phyloP scores from a whole-genome alignment of 495 filamentous ascomycete genomes.

The Penicillium salamii region DNA sequence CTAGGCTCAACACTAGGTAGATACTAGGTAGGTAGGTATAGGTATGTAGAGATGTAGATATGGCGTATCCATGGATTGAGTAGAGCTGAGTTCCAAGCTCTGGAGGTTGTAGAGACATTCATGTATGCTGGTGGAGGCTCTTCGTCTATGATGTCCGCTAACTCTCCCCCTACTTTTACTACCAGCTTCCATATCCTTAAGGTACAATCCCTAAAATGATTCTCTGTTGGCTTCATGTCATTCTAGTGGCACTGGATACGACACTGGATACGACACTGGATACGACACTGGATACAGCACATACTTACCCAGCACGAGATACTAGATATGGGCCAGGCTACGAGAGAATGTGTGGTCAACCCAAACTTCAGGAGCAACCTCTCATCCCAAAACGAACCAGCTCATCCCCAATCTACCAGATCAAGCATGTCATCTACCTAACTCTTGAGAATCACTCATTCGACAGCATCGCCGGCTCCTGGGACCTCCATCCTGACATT shows the following conservation, averaged over 20 bases:
- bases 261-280: too few relatives aligned
- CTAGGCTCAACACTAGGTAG: too few relatives aligned
- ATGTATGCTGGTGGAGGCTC: too few relatives aligned
- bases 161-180: too few relatives aligned
- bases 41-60: too few relatives aligned
- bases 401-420: constrained; percentile 13
- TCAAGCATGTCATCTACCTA: constrained; percentile 45
- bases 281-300: too few relatives aligned
- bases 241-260: constrained; percentile 13
- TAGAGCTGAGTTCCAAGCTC: too few relatives aligned
- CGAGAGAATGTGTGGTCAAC: constrained; percentile 29
- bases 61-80: too few relatives aligned
- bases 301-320: constrained; percentile 13
- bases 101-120: too few relatives aligned
- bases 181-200: background rate
- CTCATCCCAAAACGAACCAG: background rate
- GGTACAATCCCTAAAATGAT: background rate
- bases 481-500: constrained; percentile 39
- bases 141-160: too few relatives aligned
- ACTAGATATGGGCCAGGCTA: constrained; percentile 23
- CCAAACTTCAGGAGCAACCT: background rate
- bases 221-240: background rate
- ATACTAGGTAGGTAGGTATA: too few relatives aligned
- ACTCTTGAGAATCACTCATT: constrained; percentile 48
- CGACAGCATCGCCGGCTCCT: constrained; percentile 45